Percentiles rank a stretch among this genome's conserved stretches.
These are phyloP conservation scores for Stagonosporopsis chrysanthemi DNA, from an alignment of 2,329 filamentous ascomycete genomes.

Conservation along the genomic window DNA sequence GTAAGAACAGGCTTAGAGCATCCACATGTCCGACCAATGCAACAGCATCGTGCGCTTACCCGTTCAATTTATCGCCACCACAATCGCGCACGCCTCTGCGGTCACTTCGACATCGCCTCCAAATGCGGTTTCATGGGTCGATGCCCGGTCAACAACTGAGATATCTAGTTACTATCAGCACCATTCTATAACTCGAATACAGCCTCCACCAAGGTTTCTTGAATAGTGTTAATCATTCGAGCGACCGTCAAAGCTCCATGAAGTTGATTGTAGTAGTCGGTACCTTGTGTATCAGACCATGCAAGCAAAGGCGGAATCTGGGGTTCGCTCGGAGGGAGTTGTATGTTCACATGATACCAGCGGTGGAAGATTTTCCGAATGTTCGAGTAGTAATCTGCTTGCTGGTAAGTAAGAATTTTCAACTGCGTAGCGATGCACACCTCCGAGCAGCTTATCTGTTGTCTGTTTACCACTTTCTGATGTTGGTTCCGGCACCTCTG, in stretches of 20 bases:
- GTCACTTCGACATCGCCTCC: slow-evolving; percentile 7
- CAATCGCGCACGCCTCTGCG: slow-evolving; percentile 10
- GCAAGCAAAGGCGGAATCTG: background rate
- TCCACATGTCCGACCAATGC: slow-evolving; percentile 35
- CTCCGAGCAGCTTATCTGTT: background rate
- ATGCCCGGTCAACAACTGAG: too few relatives aligned
- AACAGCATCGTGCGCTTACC: slow-evolving; percentile 43
- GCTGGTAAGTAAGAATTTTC: background rate
- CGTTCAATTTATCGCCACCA: slow-evolving; percentile 14
- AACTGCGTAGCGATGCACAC: background rate
- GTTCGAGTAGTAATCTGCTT: background rate
- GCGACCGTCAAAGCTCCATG: too few relatives aligned
- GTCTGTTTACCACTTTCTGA: too few relatives aligned
- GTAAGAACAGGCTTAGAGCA: background rate
- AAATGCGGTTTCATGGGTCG: too few relatives aligned
- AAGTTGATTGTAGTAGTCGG: too few relatives aligned
- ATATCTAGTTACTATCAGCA: too few relatives aligned
- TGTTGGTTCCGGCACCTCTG: too few relatives aligned
- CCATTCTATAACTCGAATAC: too few relatives aligned
- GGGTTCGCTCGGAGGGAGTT: background rate
- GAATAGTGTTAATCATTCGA: too few relatives aligned
- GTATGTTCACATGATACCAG: background rate
- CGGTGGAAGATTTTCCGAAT: background rate
- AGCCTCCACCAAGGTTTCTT: too few relatives aligned
- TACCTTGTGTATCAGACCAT: too few relatives aligned